Conservation (phyloP, 768 basidiomycete genomes). For the Calocera viscosa region DNA sequence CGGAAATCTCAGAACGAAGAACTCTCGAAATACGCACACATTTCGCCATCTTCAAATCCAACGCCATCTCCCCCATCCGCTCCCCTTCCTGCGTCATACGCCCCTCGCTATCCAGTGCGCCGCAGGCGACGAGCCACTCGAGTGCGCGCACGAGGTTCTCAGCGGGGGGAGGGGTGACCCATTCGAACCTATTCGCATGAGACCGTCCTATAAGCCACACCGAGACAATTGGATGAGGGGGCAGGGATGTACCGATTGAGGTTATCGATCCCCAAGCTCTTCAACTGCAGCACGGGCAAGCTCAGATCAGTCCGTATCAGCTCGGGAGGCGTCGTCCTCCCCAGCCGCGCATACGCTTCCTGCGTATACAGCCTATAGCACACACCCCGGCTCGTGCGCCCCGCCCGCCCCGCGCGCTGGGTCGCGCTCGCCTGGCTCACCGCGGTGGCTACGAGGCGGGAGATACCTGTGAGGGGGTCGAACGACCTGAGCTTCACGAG, state of each 20-base stretch:
- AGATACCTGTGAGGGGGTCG: slow-evolving; percentile 74
- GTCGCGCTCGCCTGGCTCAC: slow-evolving; percentile 79
- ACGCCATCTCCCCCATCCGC: slow-evolving; percentile 84
- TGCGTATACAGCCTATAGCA: slow-evolving; percentile 85
- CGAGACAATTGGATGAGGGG: background rate
- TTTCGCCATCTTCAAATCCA: slow-evolving; percentile 85
- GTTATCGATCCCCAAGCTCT: slow-evolving; percentile 89
- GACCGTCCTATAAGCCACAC: background rate
- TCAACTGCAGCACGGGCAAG: slow-evolving; percentile 83
- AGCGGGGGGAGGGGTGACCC: slow-evolving; percentile 78
- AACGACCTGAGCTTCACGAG: slow-evolving; percentile 84
- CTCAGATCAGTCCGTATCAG: slow-evolving; percentile 84
- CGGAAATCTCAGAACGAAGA: background rate
- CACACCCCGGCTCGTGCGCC: slow-evolving; percentile 80
- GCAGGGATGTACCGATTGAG: slow-evolving; percentile 45
- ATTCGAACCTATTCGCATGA: slow-evolving; percentile 50
- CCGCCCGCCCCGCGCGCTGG: slow-evolving; percentile 89
- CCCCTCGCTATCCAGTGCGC: slow-evolving; percentile 68
- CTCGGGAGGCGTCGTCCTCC: slow-evolving; percentile 70
- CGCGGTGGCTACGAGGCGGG: slow-evolving; percentile 71
- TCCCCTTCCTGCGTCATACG: slow-evolving; percentile 64
- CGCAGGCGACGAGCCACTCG: slow-evolving; percentile 66
- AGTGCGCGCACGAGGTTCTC: slow-evolving; percentile 75
- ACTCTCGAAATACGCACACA: slow-evolving; percentile 44
- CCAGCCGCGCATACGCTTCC: slow-evolving; percentile 45